Percentiles rank a stretch among this genome's conserved stretches.
Conservation (phyloP, 192 early-diverging fungal genomes). For the Powellomyces hirtus region DNA sequence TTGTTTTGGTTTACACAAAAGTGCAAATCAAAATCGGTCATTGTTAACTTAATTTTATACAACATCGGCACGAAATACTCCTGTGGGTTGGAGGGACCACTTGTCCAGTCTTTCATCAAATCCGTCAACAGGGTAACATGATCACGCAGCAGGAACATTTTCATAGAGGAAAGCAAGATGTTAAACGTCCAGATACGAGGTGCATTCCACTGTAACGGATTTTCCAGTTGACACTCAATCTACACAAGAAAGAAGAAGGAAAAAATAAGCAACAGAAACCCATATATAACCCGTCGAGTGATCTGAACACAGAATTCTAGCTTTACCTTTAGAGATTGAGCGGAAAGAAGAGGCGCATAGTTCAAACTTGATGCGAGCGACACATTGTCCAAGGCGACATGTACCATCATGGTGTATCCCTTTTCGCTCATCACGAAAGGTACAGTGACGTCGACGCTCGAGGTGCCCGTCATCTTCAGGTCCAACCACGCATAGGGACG, state of each 20-base stretch:
- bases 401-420: constrained; percentile 57
- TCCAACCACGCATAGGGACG: constrained; percentile 75
- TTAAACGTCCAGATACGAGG: constrained; percentile 66
- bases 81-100: constrained; percentile 39
- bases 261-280: too few relatives aligned
- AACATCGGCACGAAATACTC: constrained; percentile 68
- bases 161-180: constrained; percentile 39
- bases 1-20: constrained; percentile 76
- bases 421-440: constrained; percentile 52
- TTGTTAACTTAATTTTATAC: constrained; percentile 54
- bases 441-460: constrained; percentile 53
- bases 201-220: constrained; percentile 71
- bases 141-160: constrained; percentile 68
- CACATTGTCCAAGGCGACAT: constrained; percentile 48
- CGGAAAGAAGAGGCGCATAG: constrained; percentile 56
- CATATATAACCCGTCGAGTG: too few relatives aligned
- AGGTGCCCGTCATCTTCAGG: constrained; percentile 43
- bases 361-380: constrained; percentile 66
- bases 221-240: constrained; percentile 41
- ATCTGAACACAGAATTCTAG: too few relatives aligned
- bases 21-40: constrained; percentile 52
- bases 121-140: constrained; percentile 76
- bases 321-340: constrained; percentile 50
- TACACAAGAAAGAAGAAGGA: too few relatives aligned
- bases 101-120: constrained; percentile 65